Conservation (phyloP, 345 rosid species). For the Noccaea bulbosa region DNA sequence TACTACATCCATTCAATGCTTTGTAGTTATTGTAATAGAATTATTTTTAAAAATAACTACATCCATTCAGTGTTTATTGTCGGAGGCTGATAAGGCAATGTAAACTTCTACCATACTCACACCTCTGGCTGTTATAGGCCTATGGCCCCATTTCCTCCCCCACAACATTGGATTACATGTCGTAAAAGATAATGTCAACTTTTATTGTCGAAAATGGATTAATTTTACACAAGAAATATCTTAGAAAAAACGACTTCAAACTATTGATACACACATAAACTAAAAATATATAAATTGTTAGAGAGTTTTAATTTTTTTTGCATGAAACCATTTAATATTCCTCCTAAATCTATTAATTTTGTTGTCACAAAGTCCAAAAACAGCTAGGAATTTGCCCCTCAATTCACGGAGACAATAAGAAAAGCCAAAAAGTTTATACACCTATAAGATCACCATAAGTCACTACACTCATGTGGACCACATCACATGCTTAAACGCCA, state of each 20-base stretch:
- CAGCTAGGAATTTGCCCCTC: neutral
- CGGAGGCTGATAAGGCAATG: conserved; percentile 24
- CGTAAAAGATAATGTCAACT: neutral
- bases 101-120: neutral
- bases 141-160: conserved; percentile 12
- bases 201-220: neutral
- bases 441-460: no score
- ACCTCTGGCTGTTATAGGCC: conserved; percentile 1
- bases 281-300: no score
- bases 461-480: conserved; percentile 8
- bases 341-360: no score
- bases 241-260: neutral
- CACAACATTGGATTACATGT: conserved; percentile 6
- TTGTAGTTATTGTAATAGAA: no score
- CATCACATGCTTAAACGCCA: conserved; percentile 14
- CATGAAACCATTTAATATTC: no score
- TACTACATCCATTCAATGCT: conserved; percentile 9
- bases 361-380: no score
- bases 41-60: neutral
- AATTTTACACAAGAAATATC: neutral
- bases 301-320: no score
- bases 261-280: neutral
- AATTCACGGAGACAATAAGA: no score
- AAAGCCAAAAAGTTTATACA: no score
- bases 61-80: conserved; percentile 28